Conservation (phyloP, 352 stramenopile genomes). For the Pythium insidiosum region DNA sequence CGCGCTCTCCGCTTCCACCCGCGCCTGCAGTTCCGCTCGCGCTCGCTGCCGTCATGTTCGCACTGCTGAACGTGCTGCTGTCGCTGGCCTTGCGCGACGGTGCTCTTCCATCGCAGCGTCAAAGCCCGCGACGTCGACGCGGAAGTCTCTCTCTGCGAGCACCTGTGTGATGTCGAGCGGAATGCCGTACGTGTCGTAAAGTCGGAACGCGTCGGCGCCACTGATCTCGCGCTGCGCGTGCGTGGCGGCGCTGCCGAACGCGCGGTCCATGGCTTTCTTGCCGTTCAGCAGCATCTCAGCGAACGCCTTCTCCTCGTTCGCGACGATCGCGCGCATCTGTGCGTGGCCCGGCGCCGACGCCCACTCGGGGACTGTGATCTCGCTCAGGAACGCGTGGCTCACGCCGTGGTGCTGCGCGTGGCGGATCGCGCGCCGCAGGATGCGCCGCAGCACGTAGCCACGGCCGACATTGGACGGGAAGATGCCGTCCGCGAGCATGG, state of each 20-base stretch:
- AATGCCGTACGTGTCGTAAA: conserved; percentile 79
- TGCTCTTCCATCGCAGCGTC: conserved; percentile 35
- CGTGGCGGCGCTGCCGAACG: conserved; percentile 28
- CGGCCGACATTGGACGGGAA: conserved; percentile 94
- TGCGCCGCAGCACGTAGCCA: conserved; percentile 94
- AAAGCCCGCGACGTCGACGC: conserved; percentile 51
- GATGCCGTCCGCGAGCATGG: conserved; percentile 90
- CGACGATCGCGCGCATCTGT: conserved; percentile 60
- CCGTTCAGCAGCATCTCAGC: conserved; percentile 63
- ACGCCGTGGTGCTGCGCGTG: conserved; percentile 57
- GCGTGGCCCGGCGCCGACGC: conserved; percentile 20
- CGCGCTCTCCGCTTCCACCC: neutral
- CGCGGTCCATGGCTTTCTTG: conserved; percentile 49
- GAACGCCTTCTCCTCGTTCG: conserved; percentile 68
- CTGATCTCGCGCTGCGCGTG: conserved; percentile 18
- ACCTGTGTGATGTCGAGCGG: conserved; percentile 69
- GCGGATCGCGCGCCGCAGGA: conserved; percentile 86
- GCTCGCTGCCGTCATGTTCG: too few relatives aligned
- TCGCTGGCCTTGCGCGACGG: conserved; percentile 36
- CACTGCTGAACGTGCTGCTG: conserved; percentile 27
- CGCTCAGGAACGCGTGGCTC: conserved; percentile 34
- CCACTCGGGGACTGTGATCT: conserved; percentile 44
- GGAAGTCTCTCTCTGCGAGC: conserved; percentile 46
- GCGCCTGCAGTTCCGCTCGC: conserved; percentile 2
- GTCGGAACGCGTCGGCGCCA: conserved; percentile 46